These are phyloP conservation scores for Perkinsus marinus DNA, from an alignment of 169 alveolate species.

Conservation along the genomic window DNA sequence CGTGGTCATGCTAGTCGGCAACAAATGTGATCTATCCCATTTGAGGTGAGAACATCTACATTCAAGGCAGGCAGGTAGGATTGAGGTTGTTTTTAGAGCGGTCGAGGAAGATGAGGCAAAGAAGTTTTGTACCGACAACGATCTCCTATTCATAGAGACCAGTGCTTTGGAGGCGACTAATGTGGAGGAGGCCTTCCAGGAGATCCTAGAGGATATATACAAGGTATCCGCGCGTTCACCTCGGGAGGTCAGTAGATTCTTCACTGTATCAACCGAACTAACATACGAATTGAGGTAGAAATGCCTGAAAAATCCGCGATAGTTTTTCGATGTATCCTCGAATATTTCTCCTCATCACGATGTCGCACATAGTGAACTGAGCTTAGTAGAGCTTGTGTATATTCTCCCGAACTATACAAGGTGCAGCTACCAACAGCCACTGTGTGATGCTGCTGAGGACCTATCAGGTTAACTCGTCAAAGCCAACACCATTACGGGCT, in stretches of 20 bases:
- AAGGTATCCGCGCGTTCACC: no score
- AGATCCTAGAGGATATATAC: conserved; percentile 12
- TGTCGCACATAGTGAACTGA: no score
- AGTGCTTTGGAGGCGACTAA: conserved; percentile 84
- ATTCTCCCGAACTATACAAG: no score
- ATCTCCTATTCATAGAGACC: conserved; percentile 83
- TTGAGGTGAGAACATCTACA: conserved; percentile 26
- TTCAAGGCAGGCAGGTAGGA: neutral
- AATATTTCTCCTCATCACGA: no score
- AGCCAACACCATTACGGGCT: neutral
- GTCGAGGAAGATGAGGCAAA: conserved; percentile 83
- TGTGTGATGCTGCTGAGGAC: no score
- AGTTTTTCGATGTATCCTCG: no score
- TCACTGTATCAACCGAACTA: no score
- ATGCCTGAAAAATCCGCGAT: no score
- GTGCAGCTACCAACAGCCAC: neutral
- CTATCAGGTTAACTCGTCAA: neutral
- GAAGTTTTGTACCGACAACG: conserved; percentile 70
- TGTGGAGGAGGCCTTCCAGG: conserved; percentile 81
- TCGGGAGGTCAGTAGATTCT: no score
- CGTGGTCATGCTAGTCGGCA: conserved; percentile 89
- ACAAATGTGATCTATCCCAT: conserved; percentile 82
- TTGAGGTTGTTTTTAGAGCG: conserved; percentile 49
- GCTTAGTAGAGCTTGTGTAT: no score
- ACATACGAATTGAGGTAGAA: no score